Conservation (phyloP, 2,329 filamentous ascomycete genomes). For the Chaetomiaceae sp. region DNA sequence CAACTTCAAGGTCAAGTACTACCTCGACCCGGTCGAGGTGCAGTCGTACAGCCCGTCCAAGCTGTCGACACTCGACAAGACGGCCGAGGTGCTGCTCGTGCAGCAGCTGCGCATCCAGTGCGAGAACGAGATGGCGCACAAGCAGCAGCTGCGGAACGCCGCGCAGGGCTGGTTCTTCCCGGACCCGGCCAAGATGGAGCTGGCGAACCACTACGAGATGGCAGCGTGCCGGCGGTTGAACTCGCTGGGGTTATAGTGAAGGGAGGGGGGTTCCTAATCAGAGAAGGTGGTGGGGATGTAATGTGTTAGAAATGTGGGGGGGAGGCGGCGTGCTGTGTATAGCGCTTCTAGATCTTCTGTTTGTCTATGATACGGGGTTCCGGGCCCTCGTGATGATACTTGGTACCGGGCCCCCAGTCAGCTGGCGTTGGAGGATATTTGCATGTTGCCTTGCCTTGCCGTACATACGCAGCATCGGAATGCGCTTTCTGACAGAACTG, state of each 20-base stretch:
- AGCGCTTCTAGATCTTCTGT: background rate
- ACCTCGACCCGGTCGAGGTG: slow-evolving; percentile 73
- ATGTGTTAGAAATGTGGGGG: background rate
- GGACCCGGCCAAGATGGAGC: slow-evolving; percentile 72
- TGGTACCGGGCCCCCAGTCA: too few relatives aligned
- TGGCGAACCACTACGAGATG: slow-evolving; percentile 54
- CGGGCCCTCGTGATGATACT: too few relatives aligned
- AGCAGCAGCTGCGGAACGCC: slow-evolving; percentile 65
- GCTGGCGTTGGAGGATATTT: background rate
- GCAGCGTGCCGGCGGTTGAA: slow-evolving; percentile 48
- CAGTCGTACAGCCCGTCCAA: slow-evolving; percentile 63
- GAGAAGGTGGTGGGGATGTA: background rate
- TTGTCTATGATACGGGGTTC: background rate
- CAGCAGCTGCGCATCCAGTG: slow-evolving; percentile 65
- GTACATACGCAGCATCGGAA: background rate
- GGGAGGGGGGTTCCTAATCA: background rate
- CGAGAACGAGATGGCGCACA: slow-evolving; percentile 63
- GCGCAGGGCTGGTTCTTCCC: slow-evolving; percentile 85
- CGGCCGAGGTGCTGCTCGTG: slow-evolving; percentile 70
- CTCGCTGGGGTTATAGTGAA: slow-evolving; percentile 7
- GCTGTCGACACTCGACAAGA: slow-evolving; percentile 68
- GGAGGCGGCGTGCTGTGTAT: background rate
- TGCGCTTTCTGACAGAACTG: background rate
- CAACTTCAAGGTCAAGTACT: slow-evolving; percentile 74
- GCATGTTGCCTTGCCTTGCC: background rate